phyloP scores from a whole-genome alignment of 495 filamentous ascomycete genomes.

The Xeromyces bisporus region DNA sequence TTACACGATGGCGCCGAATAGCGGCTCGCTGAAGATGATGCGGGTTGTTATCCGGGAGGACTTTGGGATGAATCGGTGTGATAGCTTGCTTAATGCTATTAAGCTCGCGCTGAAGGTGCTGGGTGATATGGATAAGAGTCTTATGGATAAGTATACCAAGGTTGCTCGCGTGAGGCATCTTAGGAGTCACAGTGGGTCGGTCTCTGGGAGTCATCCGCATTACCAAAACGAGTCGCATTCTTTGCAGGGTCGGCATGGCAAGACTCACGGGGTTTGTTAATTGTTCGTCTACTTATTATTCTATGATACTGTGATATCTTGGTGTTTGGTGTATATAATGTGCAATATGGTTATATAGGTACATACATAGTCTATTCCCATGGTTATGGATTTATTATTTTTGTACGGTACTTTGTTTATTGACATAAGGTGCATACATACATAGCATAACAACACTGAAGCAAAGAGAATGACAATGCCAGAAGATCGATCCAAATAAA shows the following conservation, averaged over 20 bases:
- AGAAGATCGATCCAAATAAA: too few species aligned
- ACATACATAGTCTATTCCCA: too few species aligned
- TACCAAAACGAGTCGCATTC: constrained; percentile 67
- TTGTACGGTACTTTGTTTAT: too few species aligned
- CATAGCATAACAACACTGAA: too few species aligned
- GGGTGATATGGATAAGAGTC: constrained; percentile 52
- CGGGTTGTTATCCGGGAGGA: constrained; percentile 81
- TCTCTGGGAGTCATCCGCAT: constrained; percentile 44
- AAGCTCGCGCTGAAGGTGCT: constrained; percentile 51
- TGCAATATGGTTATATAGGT: too few species aligned
- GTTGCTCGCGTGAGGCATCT: constrained; percentile 35
- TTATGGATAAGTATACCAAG: constrained; percentile 45
- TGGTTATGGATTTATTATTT: too few species aligned
- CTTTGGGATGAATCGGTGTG: constrained; percentile 61
- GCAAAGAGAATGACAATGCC: too few species aligned
- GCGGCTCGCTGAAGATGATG: constrained; percentile 64
- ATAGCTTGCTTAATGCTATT: constrained; percentile 55
- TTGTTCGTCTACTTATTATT: neutral
- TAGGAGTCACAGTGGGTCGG: constrained; percentile 36
- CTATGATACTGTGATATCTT: too few species aligned
- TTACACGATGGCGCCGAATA: constrained; percentile 86
- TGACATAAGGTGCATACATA: too few species aligned
- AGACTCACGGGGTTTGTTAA: constrained; percentile 74
- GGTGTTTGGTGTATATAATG: too few species aligned
- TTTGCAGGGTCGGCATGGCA: constrained; percentile 73